Evolutionary conservation across 2,329 filamentous ascomycete genomes (phyloP).

Genomic region (Aspergillus sp.): DNA sequence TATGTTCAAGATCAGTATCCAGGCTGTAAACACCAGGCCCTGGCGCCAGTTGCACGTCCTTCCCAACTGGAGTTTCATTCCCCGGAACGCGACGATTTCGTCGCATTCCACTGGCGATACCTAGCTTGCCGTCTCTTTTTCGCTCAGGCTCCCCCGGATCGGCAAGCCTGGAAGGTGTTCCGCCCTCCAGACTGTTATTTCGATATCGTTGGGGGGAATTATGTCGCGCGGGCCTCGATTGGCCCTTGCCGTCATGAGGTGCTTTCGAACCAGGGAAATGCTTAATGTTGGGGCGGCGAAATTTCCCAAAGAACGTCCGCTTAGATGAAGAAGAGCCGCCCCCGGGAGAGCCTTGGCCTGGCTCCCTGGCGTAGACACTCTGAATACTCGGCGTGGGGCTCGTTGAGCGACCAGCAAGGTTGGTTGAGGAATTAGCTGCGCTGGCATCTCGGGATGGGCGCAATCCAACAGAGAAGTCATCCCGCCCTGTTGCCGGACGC

Average conservation of each 20-base stretch:
- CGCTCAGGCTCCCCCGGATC: constrained; percentile 38
- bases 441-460: constrained; percentile 53
- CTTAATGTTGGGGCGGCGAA: constrained; percentile 49
- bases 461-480: constrained; percentile 64
- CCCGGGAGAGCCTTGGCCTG: constrained; percentile 41
- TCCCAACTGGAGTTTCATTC: constrained; percentile 26
- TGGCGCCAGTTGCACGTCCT: constrained; percentile 42
- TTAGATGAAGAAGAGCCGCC: constrained; percentile 32
- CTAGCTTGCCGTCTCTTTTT: constrained; percentile 39
- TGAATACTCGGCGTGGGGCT: constrained; percentile 79
- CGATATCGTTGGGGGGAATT: constrained; percentile 35
- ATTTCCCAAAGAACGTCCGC: constrained; percentile 54
- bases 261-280: constrained; percentile 32
- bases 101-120: constrained; percentile 35
- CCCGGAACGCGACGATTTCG: constrained; percentile 33
- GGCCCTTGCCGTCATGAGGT: constrained; percentile 22
- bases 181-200: constrained; percentile 39
- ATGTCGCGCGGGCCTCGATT: constrained; percentile 27
- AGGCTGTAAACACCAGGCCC: constrained; percentile 70
- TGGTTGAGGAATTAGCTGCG: constrained; percentile 51
- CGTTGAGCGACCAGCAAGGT: constrained; percentile 63
- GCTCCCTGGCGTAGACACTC: constrained; percentile 57
- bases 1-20: constrained; percentile 83
- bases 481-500: constrained; percentile 72
- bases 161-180: constrained; percentile 19